A percentile compares a stretch with the other conserved stretches of the same genome.
phyloP scores from a whole-genome alignment of 306 rosid species.

The Glycyrrhiza uralensis region DNA sequence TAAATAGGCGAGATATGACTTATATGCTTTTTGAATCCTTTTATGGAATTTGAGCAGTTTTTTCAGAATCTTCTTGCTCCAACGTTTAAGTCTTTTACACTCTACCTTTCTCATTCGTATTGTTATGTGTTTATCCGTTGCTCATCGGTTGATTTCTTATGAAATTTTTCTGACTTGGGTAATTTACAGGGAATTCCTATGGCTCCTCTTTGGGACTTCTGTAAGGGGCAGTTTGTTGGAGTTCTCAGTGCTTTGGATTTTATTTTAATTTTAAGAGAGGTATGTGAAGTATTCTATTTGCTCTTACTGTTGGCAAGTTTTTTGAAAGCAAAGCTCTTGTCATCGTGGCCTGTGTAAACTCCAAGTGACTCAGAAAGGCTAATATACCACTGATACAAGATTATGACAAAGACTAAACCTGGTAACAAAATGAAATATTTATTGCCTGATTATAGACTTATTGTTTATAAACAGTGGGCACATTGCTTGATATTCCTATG shows the following conservation, averaged over 20 bases:
- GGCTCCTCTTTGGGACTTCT: constrained; percentile 96
- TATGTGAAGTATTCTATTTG: constrained; percentile 33
- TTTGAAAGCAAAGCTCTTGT: constrained; percentile 19
- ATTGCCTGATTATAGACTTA: too few relatives aligned
- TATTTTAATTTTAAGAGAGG: constrained; percentile 95
- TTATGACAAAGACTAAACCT: neutral
- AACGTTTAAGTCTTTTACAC: neutral
- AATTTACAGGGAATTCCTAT: constrained; percentile 77
- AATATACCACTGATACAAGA: neutral
- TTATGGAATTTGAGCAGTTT: neutral
- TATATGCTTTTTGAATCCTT: constrained; percentile 13
- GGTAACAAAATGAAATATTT: neutral
- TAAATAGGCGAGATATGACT: neutral
- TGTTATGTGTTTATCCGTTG: constrained; percentile 11
- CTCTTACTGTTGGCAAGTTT: constrained; percentile 24
- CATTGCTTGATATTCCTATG: too few relatives aligned
- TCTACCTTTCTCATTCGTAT: neutral
- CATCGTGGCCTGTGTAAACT: neutral
- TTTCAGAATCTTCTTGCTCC: constrained; percentile 7
- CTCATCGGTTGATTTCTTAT: constrained; percentile 24
- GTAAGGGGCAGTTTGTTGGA: constrained; percentile 90
- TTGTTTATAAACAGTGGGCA: too few relatives aligned
- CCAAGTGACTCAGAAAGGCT: constrained; percentile 13
- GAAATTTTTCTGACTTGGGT: constrained; percentile 26
- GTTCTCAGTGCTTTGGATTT: constrained; percentile 90